A percentile compares a stretch with the other conserved stretches of the same genome.
These are phyloP conservation scores for Dictyostelium firmibasis DNA, from an alignment of 78 protist species.

Conservation along the genomic window DNA sequence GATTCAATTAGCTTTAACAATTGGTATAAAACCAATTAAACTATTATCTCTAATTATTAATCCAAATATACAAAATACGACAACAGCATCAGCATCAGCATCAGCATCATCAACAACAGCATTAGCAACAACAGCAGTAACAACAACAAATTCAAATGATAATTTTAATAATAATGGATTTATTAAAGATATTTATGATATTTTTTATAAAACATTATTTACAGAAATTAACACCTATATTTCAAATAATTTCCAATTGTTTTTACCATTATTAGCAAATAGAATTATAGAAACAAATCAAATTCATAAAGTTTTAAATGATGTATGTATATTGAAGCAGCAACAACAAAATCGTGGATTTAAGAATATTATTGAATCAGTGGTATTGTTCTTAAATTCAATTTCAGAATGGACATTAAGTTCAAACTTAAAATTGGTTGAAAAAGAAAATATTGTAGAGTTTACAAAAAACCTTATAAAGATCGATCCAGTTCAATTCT, in stretches of 20 bases:
- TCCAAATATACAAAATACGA: background rate
- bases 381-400: background rate
- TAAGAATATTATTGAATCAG: background rate
- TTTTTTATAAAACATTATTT: conserved; percentile 33
- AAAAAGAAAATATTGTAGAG: conserved; percentile 70
- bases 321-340: conserved; percentile 52
- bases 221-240: conserved; percentile 8
- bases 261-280: conserved; percentile 9
- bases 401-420: conserved; percentile 3
- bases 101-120: background rate
- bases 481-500: conserved; percentile 32
- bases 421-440: background rate
- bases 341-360: background rate
- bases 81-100: background rate
- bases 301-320: conserved; percentile 49
- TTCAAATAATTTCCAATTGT: conserved; percentile 26
- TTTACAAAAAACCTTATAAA: conserved; percentile 50
- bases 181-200: background rate
- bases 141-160: background rate
- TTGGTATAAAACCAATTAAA: conserved; percentile 29
- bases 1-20: background rate
- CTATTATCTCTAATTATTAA: background rate
- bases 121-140: background rate
- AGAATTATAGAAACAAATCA: conserved; percentile 12
- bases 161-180: background rate